phyloP scores from a whole-genome alignment of 1,139 yeast species.

The Pichia sorboxylosa region DNA sequence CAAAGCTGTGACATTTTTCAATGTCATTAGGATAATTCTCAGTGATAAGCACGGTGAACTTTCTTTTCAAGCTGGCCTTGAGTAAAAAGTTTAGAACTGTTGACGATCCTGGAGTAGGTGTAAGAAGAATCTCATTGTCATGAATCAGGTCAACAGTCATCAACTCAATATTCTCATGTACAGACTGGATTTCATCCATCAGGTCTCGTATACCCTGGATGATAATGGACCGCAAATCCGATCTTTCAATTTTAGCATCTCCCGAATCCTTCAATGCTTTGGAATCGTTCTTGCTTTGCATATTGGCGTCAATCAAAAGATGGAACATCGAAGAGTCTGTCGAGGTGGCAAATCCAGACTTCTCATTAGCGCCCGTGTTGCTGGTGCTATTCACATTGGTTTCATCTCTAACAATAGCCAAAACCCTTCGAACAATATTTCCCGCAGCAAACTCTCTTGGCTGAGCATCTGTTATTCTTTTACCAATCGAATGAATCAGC shows the following conservation, averaged over 20 bases:
- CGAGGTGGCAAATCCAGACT: slow-evolving; percentile 29
- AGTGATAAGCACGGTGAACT: slow-evolving; percentile 83
- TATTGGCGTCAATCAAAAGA: slow-evolving; percentile 46
- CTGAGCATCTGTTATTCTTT: slow-evolving; percentile 46
- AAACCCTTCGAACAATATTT: slow-evolving; percentile 79
- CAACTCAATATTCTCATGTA: slow-evolving; percentile 81
- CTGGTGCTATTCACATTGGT: slow-evolving; percentile 23
- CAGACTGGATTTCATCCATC: slow-evolving; percentile 81
- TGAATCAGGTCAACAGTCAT: slow-evolving; percentile 91
- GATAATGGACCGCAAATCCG: slow-evolving; percentile 71
- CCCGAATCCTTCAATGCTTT: neutral
- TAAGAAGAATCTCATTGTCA: slow-evolving; percentile 80
- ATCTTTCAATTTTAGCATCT: slow-evolving; percentile 13
- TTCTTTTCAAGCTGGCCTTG: slow-evolving; percentile 81
- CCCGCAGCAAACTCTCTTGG: slow-evolving; percentile 83
- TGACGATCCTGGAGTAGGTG: slow-evolving; percentile 87
- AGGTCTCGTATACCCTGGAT: slow-evolving; percentile 92
- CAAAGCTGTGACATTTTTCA: slow-evolving; percentile 64
- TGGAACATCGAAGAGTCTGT: slow-evolving; percentile 84
- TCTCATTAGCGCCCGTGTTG: neutral
- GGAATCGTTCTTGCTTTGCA: slow-evolving; percentile 6
- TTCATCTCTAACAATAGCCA: slow-evolving; percentile 83
- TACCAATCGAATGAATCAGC: slow-evolving; percentile 58
- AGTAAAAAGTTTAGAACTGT: slow-evolving; percentile 81
- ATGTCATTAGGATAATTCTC: slow-evolving; percentile 89